A percentile compares a stretch with the other conserved stretches of the same genome.
Evolutionary conservation across 1,284 basidiomycete genomes (phyloP).

Genomic region (Papiliotrema laurentii): DNA sequence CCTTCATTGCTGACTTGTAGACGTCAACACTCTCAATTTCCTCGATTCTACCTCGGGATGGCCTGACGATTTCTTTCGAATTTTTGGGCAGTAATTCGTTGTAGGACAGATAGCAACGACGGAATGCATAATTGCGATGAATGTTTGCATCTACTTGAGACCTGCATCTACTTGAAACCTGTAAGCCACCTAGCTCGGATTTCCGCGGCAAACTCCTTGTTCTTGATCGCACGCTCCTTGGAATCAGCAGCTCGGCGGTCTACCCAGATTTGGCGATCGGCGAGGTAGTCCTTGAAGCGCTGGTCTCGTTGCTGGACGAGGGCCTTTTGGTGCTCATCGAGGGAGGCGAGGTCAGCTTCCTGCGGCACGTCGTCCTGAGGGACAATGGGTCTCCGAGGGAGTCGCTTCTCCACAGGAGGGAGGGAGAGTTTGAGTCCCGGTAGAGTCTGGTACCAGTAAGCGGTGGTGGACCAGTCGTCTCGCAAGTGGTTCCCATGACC

Average conservation of each 20-base stretch:
- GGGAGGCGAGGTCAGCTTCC: neutral
- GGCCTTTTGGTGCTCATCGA: neutral
- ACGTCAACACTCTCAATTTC: slow-evolving; percentile 1
- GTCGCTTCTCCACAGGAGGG: neutral
- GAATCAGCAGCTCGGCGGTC: slow-evolving; percentile 1
- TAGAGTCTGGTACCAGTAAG: slow-evolving; percentile 5
- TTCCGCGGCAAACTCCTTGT: neutral
- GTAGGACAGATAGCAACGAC: no score
- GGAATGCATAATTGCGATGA: no score
- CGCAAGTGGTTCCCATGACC: slow-evolving; percentile 4
- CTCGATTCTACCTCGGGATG: neutral
- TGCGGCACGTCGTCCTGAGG: neutral
- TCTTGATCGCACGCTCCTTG: neutral
- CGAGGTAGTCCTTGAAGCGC: slow-evolving; percentile 5
- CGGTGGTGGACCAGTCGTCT: slow-evolving; percentile 5
- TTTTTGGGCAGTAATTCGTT: neutral
- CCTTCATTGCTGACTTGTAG: neutral
- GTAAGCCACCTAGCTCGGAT: neutral
- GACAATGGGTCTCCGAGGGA: neutral
- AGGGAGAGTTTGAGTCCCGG: slow-evolving; percentile 1
- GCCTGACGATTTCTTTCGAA: slow-evolving; percentile 2
- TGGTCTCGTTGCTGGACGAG: slow-evolving; percentile 4
- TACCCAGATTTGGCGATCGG: slow-evolving; percentile 2
- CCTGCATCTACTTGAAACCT: neutral
- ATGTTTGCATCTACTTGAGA: neutral